Percentiles rank a stretch among this genome's conserved stretches.
Conservation (phyloP, 2,329 filamentous ascomycete species). For the Fusarium mundagurra region DNA sequence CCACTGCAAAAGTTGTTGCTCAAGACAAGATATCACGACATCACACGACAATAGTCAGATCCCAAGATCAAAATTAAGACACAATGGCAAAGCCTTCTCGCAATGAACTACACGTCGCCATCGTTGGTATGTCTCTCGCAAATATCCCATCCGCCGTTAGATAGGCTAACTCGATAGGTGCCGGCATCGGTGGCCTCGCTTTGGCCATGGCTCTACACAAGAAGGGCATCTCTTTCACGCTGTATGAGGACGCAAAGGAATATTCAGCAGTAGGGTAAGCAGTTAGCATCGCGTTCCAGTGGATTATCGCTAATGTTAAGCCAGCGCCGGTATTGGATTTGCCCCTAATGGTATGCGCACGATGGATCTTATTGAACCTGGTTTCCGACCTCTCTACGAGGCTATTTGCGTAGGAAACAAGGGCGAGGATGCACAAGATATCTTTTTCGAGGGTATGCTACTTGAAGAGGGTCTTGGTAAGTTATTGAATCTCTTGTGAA, state of each 20-base stretch:
- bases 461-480: not conserved
- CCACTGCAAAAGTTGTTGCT: not conserved
- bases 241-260: not conserved
- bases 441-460: not conserved
- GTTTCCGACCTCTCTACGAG: not conserved
- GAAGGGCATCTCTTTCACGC: not conserved
- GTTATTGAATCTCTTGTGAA: fast-evolving
- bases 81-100: not conserved
- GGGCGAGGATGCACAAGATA: not conserved
- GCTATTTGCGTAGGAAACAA: not conserved
- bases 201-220: not conserved
- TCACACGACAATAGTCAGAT: not conserved
- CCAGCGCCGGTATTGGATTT: not conserved
- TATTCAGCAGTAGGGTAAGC: not conserved
- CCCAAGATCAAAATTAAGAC: no score
- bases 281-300: fast-evolving
- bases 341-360: not conserved
- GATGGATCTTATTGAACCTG: not conserved
- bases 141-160: no score
- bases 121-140: no score
- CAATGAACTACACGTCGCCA: not conserved
- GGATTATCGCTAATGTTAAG: not conserved
- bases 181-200: not conserved
- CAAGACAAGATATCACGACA: not conserved
- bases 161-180: not conserved